Evolutionary conservation across 306 rosid genomes (phyloP), one percentile per base, ranked within the genome.

Genomic region (Hippophae gyantsensis): DNA sequence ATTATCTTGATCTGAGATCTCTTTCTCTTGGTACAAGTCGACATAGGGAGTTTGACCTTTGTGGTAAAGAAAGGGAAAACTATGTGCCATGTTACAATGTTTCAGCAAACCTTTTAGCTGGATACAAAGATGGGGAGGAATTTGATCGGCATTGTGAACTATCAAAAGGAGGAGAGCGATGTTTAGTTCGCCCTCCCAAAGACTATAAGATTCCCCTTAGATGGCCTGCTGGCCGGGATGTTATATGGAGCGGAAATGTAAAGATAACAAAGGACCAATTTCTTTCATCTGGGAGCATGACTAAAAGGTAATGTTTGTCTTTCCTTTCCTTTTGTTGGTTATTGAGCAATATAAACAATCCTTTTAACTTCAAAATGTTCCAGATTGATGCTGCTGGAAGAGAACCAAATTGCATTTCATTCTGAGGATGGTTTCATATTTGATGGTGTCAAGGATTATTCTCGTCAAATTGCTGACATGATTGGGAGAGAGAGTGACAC

Each of bases 241-340:
- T 93, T 61, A 89, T 93, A 80, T 93, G 99, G 97, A 93, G 94
- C 57, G 97, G 83, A 48, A 93, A 93, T 58, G 97, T 93, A 73
- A 93, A 89, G 89, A 77, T 93, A 60, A 89, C 90, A 73, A 93
- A 83, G 74, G 99, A 93, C 60, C 99, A 93, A 67, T 89, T 89
- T 77, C 97, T 93, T 78, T 86, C 99, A 0, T 93, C 99, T 46
- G 99, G 99, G 67, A 93, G 94, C 82, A 85, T 89, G 89, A 93
- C 99, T 71, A 93, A 93, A 76, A 93, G 99, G 99, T 93, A 67
- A 14, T 0, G 13, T 49, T 49, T 5, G n/a, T 49, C 50, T 48
- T 32, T 26, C 11, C 42, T 43, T 64, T 82, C 54, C 3, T 8
- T 43, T 60, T 57, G 10, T 65, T 13, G 52, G 14, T 43, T 60